A percentile compares a stretch with the other conserved stretches of the same genome.
phyloP scores from a whole-genome alignment of 306 rosid species.

The Astragalus glycyphyllos region DNA sequence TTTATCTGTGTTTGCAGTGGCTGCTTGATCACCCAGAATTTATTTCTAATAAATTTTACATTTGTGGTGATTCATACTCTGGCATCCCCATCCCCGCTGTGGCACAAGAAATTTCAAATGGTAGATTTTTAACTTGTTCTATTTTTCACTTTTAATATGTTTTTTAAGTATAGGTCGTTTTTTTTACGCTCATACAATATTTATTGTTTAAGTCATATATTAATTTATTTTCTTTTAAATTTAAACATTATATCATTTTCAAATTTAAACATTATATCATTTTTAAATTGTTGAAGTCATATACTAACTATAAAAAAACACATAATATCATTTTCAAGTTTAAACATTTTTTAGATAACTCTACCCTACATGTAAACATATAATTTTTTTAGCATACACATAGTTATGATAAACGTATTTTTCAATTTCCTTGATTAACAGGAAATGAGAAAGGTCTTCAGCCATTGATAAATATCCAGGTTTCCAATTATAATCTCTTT shows the following conservation, averaged over 20 bases:
- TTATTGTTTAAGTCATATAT: too few relatives aligned
- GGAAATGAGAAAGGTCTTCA: constrained; percentile 55
- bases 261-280: too few relatives aligned
- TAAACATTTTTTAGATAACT: too few relatives aligned
- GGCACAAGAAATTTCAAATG: constrained; percentile 60
- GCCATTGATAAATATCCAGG: constrained; percentile 68
- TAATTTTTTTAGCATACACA: not conserved
- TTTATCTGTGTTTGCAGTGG: constrained; percentile 63
- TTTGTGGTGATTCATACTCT: constrained; percentile 79
- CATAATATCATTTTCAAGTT: too few relatives aligned
- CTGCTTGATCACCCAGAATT: constrained; percentile 64
- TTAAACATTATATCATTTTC: too few relatives aligned
- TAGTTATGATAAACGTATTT: not conserved
- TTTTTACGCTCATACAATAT: too few relatives aligned
- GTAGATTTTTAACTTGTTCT: constrained; percentile 40
- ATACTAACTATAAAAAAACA: too few relatives aligned
- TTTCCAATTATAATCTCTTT: not conserved
- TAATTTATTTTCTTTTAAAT: too few relatives aligned
- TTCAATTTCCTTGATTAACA: constrained; percentile 31
- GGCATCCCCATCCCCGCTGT: constrained; percentile 63
- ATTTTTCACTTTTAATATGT: not conserved
- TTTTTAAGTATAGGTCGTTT: not conserved
- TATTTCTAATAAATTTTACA: constrained; percentile 56
- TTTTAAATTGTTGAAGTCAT: too few relatives aligned
- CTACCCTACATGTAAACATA: not conserved